These are phyloP conservation scores for Tausonia pullulans DNA, from an alignment of 1,284 basidiomycete species.

Conservation along the genomic window DNA sequence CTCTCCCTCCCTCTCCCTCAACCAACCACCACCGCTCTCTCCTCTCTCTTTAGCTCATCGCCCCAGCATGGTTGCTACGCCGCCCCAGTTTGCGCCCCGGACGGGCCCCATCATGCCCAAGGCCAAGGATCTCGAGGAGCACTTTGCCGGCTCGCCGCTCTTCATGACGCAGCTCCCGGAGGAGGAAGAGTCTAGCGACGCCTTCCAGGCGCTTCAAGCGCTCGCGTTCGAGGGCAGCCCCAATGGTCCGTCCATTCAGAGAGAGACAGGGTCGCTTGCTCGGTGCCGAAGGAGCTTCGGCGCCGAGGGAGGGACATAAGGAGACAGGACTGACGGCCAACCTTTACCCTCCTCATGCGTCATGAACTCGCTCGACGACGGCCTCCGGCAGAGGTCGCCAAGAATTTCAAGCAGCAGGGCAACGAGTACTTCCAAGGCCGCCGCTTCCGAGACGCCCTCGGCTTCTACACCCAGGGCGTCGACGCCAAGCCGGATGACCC, in stretches of 20 bases:
- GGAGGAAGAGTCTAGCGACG: constrained; percentile 47
- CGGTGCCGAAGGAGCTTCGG: not conserved
- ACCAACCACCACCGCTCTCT: too few species aligned
- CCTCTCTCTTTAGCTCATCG: too few species aligned
- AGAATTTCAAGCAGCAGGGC: constrained; percentile 88
- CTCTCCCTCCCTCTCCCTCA: too few species aligned
- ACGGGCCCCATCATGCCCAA: too few species aligned
- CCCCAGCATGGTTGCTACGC: too few species aligned
- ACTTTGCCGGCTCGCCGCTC: constrained; percentile 45
- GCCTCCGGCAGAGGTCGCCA: constrained; percentile 59
- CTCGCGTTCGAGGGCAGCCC: constrained; percentile 81
- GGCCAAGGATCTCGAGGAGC: constrained; percentile 8
- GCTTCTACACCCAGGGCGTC: constrained; percentile 83
- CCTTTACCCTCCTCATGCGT: not conserved
- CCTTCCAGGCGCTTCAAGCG: constrained; percentile 72
- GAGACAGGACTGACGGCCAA: not conserved
- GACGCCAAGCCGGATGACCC: constrained; percentile 64
- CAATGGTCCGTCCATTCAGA: constrained; percentile 56
- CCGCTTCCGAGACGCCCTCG: constrained; percentile 71
- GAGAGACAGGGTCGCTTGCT: too few species aligned
- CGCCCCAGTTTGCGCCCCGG: too few species aligned
- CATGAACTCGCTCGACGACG: not conserved
- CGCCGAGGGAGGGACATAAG: not conserved
- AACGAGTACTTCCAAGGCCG: constrained; percentile 87
- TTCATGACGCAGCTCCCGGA: constrained; percentile 86